Evolutionary conservation across 768 basidiomycete species (phyloP).

Genomic region (Mycena rosella): DNA sequence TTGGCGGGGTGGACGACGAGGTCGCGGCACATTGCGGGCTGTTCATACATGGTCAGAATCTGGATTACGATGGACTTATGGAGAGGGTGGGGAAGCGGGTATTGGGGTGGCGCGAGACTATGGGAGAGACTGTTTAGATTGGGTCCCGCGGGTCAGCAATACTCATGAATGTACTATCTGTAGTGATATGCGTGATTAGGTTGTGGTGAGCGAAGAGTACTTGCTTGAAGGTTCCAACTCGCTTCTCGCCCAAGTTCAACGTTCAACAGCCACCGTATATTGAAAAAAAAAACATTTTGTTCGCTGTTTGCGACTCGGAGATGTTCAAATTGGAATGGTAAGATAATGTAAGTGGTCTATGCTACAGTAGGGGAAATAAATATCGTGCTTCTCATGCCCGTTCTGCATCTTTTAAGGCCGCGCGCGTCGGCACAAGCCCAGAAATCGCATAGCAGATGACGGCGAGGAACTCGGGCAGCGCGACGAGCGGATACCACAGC

Average conservation of each 20-base stretch:
- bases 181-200: neutral
- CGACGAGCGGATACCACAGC: conserved; percentile 58
- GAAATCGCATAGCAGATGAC: conserved; percentile 38
- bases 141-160: neutral
- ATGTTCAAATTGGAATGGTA: too few relatives aligned
- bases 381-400: neutral
- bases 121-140: neutral
- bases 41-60: conserved; percentile 63
- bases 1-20: conserved; percentile 65
- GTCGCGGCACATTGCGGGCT: conserved; percentile 69
- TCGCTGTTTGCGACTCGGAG: too few relatives aligned
- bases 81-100: conserved; percentile 58
- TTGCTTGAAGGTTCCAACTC: too few relatives aligned
- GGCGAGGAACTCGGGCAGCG: conserved; percentile 54
- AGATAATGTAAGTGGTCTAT: neutral
- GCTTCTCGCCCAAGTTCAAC: too few relatives aligned
- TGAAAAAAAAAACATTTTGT: too few relatives aligned
- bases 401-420: neutral
- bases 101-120: conserved; percentile 55
- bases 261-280: too few relatives aligned
- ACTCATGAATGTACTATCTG: neutral
- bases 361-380: neutral
- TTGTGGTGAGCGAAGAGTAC: too few relatives aligned
- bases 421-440: conserved; percentile 24
- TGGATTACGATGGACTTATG: conserved; percentile 64